Evolutionary conservation across 1,139 yeast genomes (phyloP), one percentile per base, ranked within the genome.

Genomic region (Pichia sp.): DNA sequence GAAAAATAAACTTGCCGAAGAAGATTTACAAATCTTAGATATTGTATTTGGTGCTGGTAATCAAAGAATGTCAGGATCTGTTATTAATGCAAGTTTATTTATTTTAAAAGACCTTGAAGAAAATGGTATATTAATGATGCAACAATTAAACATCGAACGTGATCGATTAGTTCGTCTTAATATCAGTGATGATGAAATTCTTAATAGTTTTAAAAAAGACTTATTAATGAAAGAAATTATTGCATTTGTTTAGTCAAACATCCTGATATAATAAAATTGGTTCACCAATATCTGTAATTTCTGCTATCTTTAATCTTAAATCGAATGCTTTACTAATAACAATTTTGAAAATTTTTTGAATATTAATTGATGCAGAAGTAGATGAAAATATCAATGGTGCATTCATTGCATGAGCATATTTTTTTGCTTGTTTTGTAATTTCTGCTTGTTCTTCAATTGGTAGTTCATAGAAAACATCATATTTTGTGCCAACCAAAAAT

Each of bases 251-350:
- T 46, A 23, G 35, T 20, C 16, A 20, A 9, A 9, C 30, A 28
- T 58, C 59, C 39, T 60, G 80, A 63, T 87, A 90, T 20, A 92
- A 74, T 44, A 92, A 71, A 39, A 92, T 72, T 3, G 98, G 98
- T 62, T 90, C 97, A 12, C 97, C 97, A 23, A 82, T 75, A 55
- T 81, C 80, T 40, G 75, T 76, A 39, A 87, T 82, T 63, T 92
- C 97, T 6, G 94, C 95, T 26, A 92, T 75, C 41, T 83, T 84
- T 57, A 92, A 70, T 55, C 82, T 82, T 58, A 92, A 70, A 60
- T 89, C 97, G 64, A 92, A 94, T 5, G 96, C 95, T 63, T 90
- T 92, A 36, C 96, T 83, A 42, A 92, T 76, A 34, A 94, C 85
- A 43, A 92, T 81, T 63, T 92, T 94, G 70, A 92, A 92, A 30